A percentile compares a stretch with the other conserved stretches of the same genome.
These are phyloP conservation scores for Tylopilus rubrobrunneus DNA, from an alignment of 768 basidiomycete species.

Conservation along the genomic window DNA sequence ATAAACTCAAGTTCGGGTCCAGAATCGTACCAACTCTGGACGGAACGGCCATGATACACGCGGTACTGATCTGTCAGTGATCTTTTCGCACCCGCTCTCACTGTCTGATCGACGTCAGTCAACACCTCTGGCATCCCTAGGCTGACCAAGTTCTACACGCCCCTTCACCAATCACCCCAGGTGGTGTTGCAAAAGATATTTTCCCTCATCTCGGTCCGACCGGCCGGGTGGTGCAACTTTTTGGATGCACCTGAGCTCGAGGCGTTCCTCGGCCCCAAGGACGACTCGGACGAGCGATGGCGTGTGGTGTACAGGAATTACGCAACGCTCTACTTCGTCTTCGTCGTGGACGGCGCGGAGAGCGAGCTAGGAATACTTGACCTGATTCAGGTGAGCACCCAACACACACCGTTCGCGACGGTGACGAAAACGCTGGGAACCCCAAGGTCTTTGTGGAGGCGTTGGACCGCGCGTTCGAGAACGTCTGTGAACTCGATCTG, in stretches of 20 bases:
- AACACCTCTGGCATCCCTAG: conserved; percentile 89
- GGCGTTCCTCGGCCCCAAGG: conserved; percentile 55
- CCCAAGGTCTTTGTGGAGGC: conserved; percentile 90
- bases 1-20: neutral
- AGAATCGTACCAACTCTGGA: neutral
- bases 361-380: conserved; percentile 96
- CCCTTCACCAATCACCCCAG: conserved; percentile 57
- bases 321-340: conserved; percentile 95
- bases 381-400: conserved; percentile 78
- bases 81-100: conserved; percentile 15
- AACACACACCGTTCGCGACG: neutral
- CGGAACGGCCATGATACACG: conserved; percentile 64
- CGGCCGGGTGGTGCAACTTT: conserved; percentile 88
- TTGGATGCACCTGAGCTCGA: conserved; percentile 89
- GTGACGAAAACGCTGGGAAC: conserved; percentile 1
- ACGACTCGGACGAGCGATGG: conserved; percentile 58
- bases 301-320: conserved; percentile 93
- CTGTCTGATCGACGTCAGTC: conserved; percentile 46
- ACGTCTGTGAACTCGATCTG: conserved; percentile 96
- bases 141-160: conserved; percentile 86
- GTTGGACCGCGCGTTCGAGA: conserved; percentile 93
- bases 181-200: conserved; percentile 86
- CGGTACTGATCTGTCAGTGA: conserved; percentile 75
- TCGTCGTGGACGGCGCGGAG: conserved; percentile 94
- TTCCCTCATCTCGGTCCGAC: conserved; percentile 77